Evolutionary conservation across 2,329 filamentous ascomycete genomes (phyloP).

Genomic region (Aspergillus novofumigatus): DNA sequence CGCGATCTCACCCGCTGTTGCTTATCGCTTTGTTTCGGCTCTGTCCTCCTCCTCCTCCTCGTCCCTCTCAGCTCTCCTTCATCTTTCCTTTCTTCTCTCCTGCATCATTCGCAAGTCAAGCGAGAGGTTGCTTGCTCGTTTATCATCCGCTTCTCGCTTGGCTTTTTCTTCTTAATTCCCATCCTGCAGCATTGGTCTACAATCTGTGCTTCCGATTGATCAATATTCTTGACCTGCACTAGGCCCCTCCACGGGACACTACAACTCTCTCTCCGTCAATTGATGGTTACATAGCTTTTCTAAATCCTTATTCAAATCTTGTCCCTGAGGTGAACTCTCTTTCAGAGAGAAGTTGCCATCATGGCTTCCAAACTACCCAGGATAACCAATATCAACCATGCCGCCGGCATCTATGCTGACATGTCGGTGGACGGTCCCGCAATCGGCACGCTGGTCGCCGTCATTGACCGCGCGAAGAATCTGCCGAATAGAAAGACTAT

Average conservation of each 20-base stretch:
- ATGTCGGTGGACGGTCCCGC: slow-evolving; percentile 88
- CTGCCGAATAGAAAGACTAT: slow-evolving; percentile 94
- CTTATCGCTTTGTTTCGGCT: not conserved
- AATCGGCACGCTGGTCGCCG: slow-evolving; percentile 87
- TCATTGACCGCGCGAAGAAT: slow-evolving; percentile 95
- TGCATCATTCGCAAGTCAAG: not conserved
- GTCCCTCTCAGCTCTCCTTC: slow-evolving; percentile 1
- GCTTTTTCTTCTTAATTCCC: not conserved
- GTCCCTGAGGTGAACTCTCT: not conserved
- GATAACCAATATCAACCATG: slow-evolving; percentile 64
- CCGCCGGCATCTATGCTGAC: slow-evolving; percentile 89
- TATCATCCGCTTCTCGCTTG: not conserved
- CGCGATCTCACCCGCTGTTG: not conserved
- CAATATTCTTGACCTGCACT: not conserved
- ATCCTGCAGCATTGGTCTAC: not conserved
- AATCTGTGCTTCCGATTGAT: not conserved
- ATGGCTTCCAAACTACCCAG: slow-evolving; percentile 45
- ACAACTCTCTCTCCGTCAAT: not conserved
- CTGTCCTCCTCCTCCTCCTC: slow-evolving; percentile 1
- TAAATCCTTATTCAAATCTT: not conserved
- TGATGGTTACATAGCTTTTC: not conserved
- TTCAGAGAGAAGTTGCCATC: not conserved
- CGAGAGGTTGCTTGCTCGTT: not conserved
- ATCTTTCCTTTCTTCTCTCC: not conserved
- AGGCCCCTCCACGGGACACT: not conserved